A percentile compares a stretch with the other conserved stretches of the same genome.
These are phyloP conservation scores for Teunomyces cretensis DNA, from an alignment of 805 yeast genomes.

Conservation along the genomic window DNA sequence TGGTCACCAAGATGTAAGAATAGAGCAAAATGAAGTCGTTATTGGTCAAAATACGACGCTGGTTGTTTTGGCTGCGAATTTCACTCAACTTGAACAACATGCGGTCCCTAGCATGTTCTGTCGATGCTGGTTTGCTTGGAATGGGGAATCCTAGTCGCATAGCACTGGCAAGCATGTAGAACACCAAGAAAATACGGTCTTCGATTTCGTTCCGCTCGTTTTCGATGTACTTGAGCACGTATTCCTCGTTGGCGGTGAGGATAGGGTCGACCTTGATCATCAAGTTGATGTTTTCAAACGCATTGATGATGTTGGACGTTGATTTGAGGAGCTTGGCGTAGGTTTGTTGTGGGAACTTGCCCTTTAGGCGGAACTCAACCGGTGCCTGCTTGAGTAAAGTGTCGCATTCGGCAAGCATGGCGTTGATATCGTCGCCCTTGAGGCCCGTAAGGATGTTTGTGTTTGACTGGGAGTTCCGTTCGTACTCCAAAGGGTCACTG, in stretches of 20 bases:
- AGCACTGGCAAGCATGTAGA: constrained; percentile 78
- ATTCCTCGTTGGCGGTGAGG: constrained; percentile 52
- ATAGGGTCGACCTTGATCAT: constrained; percentile 63
- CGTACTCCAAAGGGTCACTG: constrained; percentile 61
- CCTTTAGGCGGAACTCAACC: constrained; percentile 71
- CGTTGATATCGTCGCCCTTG: constrained; percentile 41
- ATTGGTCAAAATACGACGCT: constrained; percentile 38
- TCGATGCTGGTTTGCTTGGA: constrained; percentile 75
- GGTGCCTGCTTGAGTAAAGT: constrained; percentile 67
- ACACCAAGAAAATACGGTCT: constrained; percentile 68
- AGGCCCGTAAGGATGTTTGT: constrained; percentile 1
- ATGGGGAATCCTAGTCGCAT: constrained; percentile 73
- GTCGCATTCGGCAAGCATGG: constrained; percentile 60
- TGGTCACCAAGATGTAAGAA: constrained; percentile 70
- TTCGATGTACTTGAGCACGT: constrained; percentile 52
- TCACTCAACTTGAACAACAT: constrained; percentile 64
- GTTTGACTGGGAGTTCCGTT: constrained; percentile 14
- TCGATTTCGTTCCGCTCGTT: constrained; percentile 68
- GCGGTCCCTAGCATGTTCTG: constrained; percentile 70
- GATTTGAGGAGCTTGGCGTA: constrained; percentile 52
- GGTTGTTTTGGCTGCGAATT: constrained; percentile 41
- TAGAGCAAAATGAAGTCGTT: constrained; percentile 78
- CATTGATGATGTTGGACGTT: constrained; percentile 68
- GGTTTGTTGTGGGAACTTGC: constrained; percentile 57
- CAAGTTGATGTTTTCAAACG: constrained; percentile 70